Evolutionary conservation across 345 rosid species (phyloP).

Genomic region (thale cress (Arabidopsis thaliana)): TAIR10.1 NC_003070.9:17248501-17249000

Average conservation of each 20-base stretch:
- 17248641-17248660: not conserved
- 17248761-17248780: not conserved
- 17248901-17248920: not conserved
- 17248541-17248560: accelerated
- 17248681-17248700: not conserved
- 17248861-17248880: not conserved
- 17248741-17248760: not conserved
- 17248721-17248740: not conserved
- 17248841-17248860: not conserved
- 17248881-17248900: not conserved
- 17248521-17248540: not conserved
- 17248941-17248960: not conserved
- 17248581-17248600: not conserved
- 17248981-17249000: not conserved
- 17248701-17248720: not conserved
- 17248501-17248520: not conserved
- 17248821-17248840: not conserved
- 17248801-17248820: not conserved
- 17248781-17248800: not conserved
- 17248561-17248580: not conserved
- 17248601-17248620: not conserved
- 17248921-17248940: not conserved
- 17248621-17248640: not conserved
- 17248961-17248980: not conserved
- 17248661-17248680: not conserved